Evolutionary conservation across 148 eudicot species (phyloP), one percentile per base, ranked within the genome.

Genomic region (Nyssa sinensis): DNA sequence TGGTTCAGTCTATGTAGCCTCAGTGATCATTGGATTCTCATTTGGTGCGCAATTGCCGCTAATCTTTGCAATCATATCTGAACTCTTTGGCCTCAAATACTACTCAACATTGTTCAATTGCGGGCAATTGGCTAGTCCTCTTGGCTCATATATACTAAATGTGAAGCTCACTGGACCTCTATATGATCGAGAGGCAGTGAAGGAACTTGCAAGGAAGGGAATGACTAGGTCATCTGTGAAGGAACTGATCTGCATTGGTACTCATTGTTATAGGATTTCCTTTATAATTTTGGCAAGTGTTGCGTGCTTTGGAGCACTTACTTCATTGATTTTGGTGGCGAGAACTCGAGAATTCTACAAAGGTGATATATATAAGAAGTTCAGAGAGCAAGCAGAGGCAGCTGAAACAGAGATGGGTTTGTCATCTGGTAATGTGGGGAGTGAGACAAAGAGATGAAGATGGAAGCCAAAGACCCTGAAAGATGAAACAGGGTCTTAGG

Each of bases 301-400:
- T 19, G 47, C 79, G 0, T 80, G 69, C 57, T 75, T 80, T 80
- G 83, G 83, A 31, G 79, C 83, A 14, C 33, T 80, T 25, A 32
- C 60, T 47, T 67, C 77, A 5, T 31, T 79, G 57, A 34, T 79
- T 35, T 74, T 79, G 74, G 83, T 75, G 16, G 64, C 67, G 7
- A 80, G 83, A 62, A 80, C 83, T 30, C 25, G 79, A 32, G 63
- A 80, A 37, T 80, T 75, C 75, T n/a, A n/a, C n/a, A n/a, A n/a
- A n/a, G n/a, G n/a, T n/a, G n/a, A n/a, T n/a, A n/a, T n/a, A n/a
- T n/a, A 80, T 37, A 80, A 67, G 72, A 80, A 71, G 76, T 80
- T 75, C 31, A 71, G 72, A 33, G 72, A 74, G 53, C 58, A 69
- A 37, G 64, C 58, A 3, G 60, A 70, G 31, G 55, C 6, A 5